Percentiles rank a stretch among this genome's conserved stretches.
Evolutionary conservation across 2,329 filamentous ascomycete species (phyloP).

Genomic region (Ophiostoma sp.): DNA sequence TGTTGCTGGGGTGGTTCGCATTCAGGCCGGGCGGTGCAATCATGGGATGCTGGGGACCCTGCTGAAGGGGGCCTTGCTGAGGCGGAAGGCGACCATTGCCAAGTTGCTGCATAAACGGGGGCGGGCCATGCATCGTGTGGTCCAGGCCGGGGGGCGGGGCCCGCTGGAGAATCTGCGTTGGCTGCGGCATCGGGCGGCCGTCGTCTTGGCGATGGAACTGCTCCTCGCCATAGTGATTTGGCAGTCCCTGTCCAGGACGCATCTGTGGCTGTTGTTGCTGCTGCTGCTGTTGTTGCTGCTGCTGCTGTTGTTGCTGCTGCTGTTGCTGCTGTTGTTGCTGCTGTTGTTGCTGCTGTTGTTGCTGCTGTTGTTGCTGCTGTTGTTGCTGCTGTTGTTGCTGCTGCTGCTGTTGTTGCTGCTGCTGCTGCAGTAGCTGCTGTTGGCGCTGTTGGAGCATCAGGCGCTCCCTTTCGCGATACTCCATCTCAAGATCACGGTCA

Average conservation of each 20-base stretch:
- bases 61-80: constrained; percentile 25
- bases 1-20: constrained; percentile 32
- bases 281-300: constrained; percentile 30
- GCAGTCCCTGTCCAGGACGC: constrained; percentile 29
- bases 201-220: constrained; percentile 40
- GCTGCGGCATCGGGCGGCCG: constrained; percentile 44
- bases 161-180: constrained; percentile 60
- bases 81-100: constrained; percentile 6
- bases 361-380: background rate
- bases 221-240: constrained; percentile 36
- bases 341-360: constrained; percentile 34
- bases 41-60: constrained; percentile 46
- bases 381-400: constrained; percentile 28
- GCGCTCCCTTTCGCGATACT: constrained; percentile 6
- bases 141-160: constrained; percentile 53
- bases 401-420: constrained; percentile 34
- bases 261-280: constrained; percentile 43
- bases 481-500: constrained; percentile 47
- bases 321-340: constrained; percentile 28
- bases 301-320: background rate
- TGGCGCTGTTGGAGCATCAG: constrained; percentile 2
- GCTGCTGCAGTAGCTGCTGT: constrained; percentile 30
- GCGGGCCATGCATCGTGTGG: constrained; percentile 48
- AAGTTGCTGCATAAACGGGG: constrained; percentile 44
- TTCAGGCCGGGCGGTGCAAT: constrained; percentile 49